These are phyloP conservation scores for Citrus maxima DNA, from an alignment of 345 rosid genomes.

Conservation along the genomic window DNA sequence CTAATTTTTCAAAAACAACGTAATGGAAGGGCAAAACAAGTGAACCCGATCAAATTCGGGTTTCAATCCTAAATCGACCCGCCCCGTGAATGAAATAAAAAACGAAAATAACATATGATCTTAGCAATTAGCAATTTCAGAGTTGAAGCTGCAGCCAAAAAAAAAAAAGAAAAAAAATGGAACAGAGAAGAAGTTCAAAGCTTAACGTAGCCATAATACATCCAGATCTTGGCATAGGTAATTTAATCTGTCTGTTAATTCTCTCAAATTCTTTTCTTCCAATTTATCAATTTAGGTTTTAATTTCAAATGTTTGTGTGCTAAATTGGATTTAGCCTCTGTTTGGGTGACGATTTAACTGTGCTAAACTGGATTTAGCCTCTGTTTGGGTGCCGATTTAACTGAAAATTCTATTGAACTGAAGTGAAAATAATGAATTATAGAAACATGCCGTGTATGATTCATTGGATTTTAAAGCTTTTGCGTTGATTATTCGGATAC, in stretches of 20 bases:
- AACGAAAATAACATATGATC: background rate
- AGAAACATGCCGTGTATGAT: background rate
- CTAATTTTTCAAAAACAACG: too few species aligned
- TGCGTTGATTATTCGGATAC: background rate
- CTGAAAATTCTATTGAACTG: background rate
- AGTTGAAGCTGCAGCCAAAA: too few species aligned
- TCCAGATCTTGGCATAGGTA: slow-evolving; percentile 93
- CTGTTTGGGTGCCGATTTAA: background rate
- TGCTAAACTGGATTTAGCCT: background rate
- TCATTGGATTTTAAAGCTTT: background rate
- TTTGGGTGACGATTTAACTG: background rate
- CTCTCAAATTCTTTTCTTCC: background rate
- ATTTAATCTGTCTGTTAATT: background rate
- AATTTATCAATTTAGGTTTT: background rate
- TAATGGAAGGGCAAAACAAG: background rate
- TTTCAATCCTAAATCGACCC: background rate
- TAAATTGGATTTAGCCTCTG: background rate
- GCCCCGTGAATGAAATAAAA: too few species aligned
- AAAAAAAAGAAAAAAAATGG: slow-evolving; percentile 25
- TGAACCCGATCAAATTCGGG: background rate
- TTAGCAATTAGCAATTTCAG: too few species aligned
- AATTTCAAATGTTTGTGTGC: background rate
- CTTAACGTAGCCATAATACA: slow-evolving; percentile 74
- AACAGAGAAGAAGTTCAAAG: slow-evolving; percentile 36
- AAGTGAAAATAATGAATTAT: background rate